Evolutionary conservation across 177 flowering plant genomes (phyloP).

Genomic region (Vitis hybrid): DNA sequence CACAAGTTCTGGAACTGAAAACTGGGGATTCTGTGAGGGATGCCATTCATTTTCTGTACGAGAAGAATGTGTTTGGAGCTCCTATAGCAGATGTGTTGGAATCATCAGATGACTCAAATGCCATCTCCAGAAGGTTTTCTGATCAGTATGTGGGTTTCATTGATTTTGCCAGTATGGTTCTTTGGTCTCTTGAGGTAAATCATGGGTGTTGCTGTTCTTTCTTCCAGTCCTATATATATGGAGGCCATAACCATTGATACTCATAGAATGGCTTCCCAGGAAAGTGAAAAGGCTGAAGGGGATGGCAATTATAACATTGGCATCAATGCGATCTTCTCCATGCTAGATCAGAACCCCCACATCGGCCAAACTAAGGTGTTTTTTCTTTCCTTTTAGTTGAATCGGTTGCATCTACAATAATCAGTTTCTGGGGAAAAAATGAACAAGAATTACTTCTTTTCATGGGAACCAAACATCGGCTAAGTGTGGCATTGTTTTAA

Average conservation of each 20-base stretch:
- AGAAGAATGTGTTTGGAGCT: conserved; percentile 31
- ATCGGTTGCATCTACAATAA: not conserved
- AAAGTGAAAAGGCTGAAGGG: conserved; percentile 14
- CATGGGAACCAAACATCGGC: too few relatives aligned
- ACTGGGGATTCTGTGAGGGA: conserved; percentile 30
- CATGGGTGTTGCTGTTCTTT: not conserved
- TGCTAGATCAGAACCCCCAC: conserved; percentile 31
- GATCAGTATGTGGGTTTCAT: conserved; percentile 37
- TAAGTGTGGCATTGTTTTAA: not conserved
- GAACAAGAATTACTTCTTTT: too few relatives aligned
- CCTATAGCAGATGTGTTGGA: conserved; percentile 18
- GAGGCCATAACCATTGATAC: not conserved
- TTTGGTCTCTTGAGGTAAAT: conserved; percentile 45
- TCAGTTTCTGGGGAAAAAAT: not conserved
- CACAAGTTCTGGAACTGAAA: conserved; percentile 34
- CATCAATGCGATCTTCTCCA: conserved; percentile 21
- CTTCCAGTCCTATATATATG: not conserved
- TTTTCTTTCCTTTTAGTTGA: not conserved
- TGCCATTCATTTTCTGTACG: conserved; percentile 29
- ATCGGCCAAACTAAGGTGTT: conserved; percentile 42
- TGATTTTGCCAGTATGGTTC: conserved; percentile 34
- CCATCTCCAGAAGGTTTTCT: conserved; percentile 1
- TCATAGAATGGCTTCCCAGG: conserved; percentile 1
- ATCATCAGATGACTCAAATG: not conserved
- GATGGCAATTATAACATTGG: conserved; percentile 1